phyloP scores from a whole-genome alignment of 2,329 filamentous ascomycete genomes.

The Scedosporium minutisporum region DNA sequence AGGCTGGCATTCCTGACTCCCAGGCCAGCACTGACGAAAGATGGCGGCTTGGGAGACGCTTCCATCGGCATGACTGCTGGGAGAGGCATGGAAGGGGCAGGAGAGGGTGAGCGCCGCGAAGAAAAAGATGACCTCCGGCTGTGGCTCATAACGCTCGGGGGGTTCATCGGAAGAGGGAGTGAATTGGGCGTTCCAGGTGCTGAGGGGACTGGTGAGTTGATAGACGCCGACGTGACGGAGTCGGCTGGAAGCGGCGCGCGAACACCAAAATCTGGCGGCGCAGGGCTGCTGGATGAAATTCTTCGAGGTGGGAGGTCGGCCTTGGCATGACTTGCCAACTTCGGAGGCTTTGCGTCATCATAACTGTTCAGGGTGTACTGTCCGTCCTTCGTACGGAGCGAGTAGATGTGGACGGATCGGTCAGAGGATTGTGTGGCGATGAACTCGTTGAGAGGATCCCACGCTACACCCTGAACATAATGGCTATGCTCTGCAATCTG shows the following conservation, averaged over 20 bases:
- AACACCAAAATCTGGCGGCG: slow-evolving; percentile 69
- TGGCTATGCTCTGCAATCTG: slow-evolving; percentile 97
- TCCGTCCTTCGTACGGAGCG: slow-evolving; percentile 89
- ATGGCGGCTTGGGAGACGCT: slow-evolving; percentile 67
- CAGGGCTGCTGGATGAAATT: slow-evolving; percentile 85
- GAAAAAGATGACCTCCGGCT: slow-evolving; percentile 94
- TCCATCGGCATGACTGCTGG: slow-evolving; percentile 94
- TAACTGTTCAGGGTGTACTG: slow-evolving; percentile 67
- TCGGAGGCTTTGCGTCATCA: slow-evolving; percentile 58
- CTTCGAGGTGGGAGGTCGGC: slow-evolving; percentile 88
- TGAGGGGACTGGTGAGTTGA: slow-evolving; percentile 72
- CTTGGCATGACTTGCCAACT: slow-evolving; percentile 66
- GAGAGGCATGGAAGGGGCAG: slow-evolving; percentile 84
- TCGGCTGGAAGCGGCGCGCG: slow-evolving; percentile 50
- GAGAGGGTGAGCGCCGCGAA: slow-evolving; percentile 77
- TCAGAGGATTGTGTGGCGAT: slow-evolving; percentile 97
- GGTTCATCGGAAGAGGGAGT: slow-evolving; percentile 88
- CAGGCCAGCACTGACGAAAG: slow-evolving; percentile 41
- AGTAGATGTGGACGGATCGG: slow-evolving; percentile 95
- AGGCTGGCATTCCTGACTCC: slow-evolving; percentile 78
- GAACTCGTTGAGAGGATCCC: slow-evolving; percentile 97
- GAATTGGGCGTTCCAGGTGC: slow-evolving; percentile 91
- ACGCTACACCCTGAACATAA: slow-evolving; percentile 95
- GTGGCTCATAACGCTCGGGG: slow-evolving; percentile 77
- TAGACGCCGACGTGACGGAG: slow-evolving; percentile 44